Evolutionary conservation across 768 basidiomycete species (phyloP).

Genomic region (Postia placenta): DNA sequence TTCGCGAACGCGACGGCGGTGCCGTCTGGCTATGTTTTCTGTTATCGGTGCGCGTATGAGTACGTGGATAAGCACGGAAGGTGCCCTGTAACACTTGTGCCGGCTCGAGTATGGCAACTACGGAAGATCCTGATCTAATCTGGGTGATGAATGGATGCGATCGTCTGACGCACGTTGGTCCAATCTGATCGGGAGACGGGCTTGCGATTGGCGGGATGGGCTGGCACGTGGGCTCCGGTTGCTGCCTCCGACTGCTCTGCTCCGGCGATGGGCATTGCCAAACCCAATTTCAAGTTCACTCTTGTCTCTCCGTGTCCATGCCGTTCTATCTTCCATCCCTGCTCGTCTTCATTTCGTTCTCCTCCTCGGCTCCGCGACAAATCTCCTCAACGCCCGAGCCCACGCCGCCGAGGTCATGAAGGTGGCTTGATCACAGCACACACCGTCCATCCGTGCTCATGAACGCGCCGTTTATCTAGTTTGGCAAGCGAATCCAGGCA

Average conservation of each 20-base stretch:
- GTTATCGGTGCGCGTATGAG: slow-evolving; percentile 86
- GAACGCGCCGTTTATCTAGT: slow-evolving; percentile 41
- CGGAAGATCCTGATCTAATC: slow-evolving; percentile 73
- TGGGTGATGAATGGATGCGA: slow-evolving; percentile 8
- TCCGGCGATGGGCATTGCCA: too few species aligned
- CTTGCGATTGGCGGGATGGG: not conserved
- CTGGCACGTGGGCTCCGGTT: slow-evolving; percentile 15
- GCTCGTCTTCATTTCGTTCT: not conserved
- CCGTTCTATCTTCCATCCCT: not conserved
- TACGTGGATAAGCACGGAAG: slow-evolving; percentile 69
- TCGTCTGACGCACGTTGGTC: slow-evolving; percentile 18
- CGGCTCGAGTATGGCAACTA: slow-evolving; percentile 72
- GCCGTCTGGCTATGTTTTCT: slow-evolving; percentile 92
- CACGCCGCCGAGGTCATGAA: slow-evolving; percentile 22
- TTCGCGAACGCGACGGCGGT: slow-evolving; percentile 86
- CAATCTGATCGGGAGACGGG: slow-evolving; percentile 11
- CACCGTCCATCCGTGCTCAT: slow-evolving; percentile 7
- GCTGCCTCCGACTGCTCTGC: not conserved
- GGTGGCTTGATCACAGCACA: slow-evolving; percentile 15
- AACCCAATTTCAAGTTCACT: not conserved
- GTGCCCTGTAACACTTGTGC: slow-evolving; percentile 86
- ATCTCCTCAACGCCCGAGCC: slow-evolving; percentile 4
- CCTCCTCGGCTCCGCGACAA: slow-evolving; percentile 4
- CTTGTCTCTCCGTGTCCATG: not conserved
- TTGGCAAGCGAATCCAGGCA: slow-evolving; percentile 95